phyloP scores from a whole-genome alignment of 108 stramenopile genomes.

The Cyclotella kingstonii region DNA sequence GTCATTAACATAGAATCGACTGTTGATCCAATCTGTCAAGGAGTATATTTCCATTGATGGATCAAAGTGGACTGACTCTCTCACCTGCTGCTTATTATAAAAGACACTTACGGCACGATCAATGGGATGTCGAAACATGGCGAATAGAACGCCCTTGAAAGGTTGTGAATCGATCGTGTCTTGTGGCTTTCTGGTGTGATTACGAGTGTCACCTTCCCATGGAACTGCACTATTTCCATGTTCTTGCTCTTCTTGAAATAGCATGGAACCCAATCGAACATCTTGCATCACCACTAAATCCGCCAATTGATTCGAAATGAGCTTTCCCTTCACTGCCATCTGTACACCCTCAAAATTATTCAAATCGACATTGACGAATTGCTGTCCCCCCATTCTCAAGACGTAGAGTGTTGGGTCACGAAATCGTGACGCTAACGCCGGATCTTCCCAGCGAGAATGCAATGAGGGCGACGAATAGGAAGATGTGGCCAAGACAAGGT shows the following conservation, averaged over 20 bases:
- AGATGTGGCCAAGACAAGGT: slow-evolving; percentile 26
- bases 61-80: slow-evolving; percentile 31
- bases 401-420: slow-evolving; percentile 22
- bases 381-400: slow-evolving; percentile 19
- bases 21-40: slow-evolving; percentile 30
- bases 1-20: slow-evolving; percentile 26
- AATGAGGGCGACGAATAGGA: slow-evolving; percentile 26
- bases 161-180: background rate
- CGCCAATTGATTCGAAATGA: slow-evolving; percentile 23
- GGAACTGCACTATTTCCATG: background rate
- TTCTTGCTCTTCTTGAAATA: slow-evolving; percentile 12
- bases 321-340: slow-evolving; percentile 24
- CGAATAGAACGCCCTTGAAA: slow-evolving; percentile 35
- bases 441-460: slow-evolving; percentile 18
- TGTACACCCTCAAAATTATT: slow-evolving; percentile 28
- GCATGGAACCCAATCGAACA: slow-evolving; percentile 22
- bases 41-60: slow-evolving; percentile 33
- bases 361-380: slow-evolving; percentile 43
- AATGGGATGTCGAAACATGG: slow-evolving; percentile 46
- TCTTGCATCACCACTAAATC: slow-evolving; percentile 34
- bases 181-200: too few relatives aligned
- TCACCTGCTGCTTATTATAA: slow-evolving; percentile 26
- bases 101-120: slow-evolving; percentile 35
- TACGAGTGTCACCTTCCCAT: background rate
- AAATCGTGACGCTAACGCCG: slow-evolving; percentile 15